Conservation (phyloP, 331 rosid species). For the Stylosanthes scabra region DNA sequence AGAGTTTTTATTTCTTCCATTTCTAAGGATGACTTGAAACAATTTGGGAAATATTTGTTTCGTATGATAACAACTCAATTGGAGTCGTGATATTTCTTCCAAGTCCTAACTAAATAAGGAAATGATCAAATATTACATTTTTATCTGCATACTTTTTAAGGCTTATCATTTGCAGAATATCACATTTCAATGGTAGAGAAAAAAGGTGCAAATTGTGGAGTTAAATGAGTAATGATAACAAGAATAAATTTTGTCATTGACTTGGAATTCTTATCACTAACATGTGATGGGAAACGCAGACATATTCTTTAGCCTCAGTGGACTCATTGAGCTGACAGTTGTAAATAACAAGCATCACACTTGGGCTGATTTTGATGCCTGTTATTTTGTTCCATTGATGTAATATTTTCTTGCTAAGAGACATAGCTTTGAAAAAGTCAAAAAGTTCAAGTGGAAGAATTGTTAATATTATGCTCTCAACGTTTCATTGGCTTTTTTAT, state of each 20-base stretch:
- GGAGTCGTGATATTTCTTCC: not conserved
- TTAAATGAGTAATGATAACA: constrained; percentile 32
- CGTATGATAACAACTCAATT: constrained; percentile 11
- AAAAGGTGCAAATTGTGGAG: constrained; percentile 22
- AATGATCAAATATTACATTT: constrained; percentile 3
- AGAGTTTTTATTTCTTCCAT: not conserved
- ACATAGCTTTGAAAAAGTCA: constrained; percentile 16
- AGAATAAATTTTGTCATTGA: constrained; percentile 38
- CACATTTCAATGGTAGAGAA: not conserved
- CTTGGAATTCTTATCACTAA: constrained; percentile 23
- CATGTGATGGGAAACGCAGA: constrained; percentile 9
- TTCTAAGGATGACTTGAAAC: not conserved
- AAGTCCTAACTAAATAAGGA: not conserved
- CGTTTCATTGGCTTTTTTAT: constrained; percentile 37
- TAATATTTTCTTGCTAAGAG: constrained; percentile 45
- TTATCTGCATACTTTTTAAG: not conserved
- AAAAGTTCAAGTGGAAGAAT: constrained; percentile 38
- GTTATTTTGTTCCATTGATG: constrained; percentile 37
- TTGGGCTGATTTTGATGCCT: constrained; percentile 1
- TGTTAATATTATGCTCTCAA: constrained; percentile 6
- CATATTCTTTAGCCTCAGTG: not conserved
- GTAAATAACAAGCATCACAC: constrained; percentile 26
- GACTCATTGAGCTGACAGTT: constrained; percentile 17
- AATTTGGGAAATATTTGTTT: not conserved
- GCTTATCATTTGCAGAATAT: not conserved